Base-by-base conservation (phyloP, 352 stramenopile genomes). In the Phytophthora sp. region DNA sequence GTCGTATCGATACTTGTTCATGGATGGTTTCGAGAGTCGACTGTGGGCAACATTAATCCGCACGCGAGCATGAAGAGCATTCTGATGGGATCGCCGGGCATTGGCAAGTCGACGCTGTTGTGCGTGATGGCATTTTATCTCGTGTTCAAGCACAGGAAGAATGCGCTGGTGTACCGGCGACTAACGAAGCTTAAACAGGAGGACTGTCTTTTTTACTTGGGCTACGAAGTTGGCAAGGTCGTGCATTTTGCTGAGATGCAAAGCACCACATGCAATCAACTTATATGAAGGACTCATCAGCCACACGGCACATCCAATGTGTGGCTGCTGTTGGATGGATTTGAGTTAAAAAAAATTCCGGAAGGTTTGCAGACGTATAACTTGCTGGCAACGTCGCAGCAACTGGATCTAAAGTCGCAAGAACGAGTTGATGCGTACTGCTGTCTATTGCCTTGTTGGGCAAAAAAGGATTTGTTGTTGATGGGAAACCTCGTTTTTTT, bases 101-200 rank as follows among this genome's bases (percentile, higher is more conserved):
- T 66, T 1, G 62, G 62, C 53, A 76, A 76, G 62, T 76, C 62
- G 50, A 73, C 44, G 26, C 13, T 76, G 39, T 53, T 70, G 57
- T 76, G 62, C 17, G 17, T 76, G 32, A 37, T 76, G 53, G 56
- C 62, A 4, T 73, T 76, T 39, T 57, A 73, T 50, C 39, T 69
- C 34, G 67, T 70, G 4, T 55, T 72, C 15, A 61, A 62, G 42
- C 46, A 57, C 60, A 73, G 74, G 32, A 77, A 74, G n/a, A 74
- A 68, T 54, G 52, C 74, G 23, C 23, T 74, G 34, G 42, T 74
- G 12, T 77, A 74, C 38, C 49, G 68, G 53, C 37, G 35, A 59
- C 57, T 74, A 51, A 45, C 10, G 2, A 49, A 46, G 42, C 2
- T 23, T 8, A 20, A 63, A 7, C n/a, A 71, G 13, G 10, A 38